Evolutionary conservation across 495 filamentous ascomycete species (phyloP).

Genomic region (Talaromyces borbonicus): DNA sequence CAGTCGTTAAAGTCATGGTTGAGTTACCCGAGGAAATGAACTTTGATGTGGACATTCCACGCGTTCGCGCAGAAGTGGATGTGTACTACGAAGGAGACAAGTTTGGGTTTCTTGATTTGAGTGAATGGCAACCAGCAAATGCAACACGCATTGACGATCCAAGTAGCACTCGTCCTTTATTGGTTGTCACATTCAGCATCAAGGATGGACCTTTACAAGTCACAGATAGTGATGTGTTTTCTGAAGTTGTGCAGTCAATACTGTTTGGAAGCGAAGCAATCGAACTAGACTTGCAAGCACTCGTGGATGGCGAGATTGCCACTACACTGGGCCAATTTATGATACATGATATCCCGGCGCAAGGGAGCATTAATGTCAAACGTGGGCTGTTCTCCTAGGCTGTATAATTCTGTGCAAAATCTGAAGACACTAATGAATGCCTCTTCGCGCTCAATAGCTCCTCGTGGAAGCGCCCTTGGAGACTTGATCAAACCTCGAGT

Average conservation of each 20-base stretch:
- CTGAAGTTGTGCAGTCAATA: slow-evolving; percentile 61
- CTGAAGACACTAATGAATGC: slow-evolving; percentile 9
- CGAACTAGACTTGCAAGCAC: slow-evolving; percentile 61
- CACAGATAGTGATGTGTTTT: slow-evolving; percentile 65
- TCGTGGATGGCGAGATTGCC: slow-evolving; percentile 69
- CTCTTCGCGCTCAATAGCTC: slow-evolving; percentile 17
- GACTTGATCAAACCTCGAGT: slow-evolving; percentile 48
- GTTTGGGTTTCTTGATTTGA: slow-evolving; percentile 66
- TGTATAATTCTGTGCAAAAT: slow-evolving; percentile 3
- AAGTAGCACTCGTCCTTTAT: slow-evolving; percentile 40
- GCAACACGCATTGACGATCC: slow-evolving; percentile 55
- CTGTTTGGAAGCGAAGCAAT: slow-evolving; percentile 60
- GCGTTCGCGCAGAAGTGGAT: slow-evolving; percentile 64
- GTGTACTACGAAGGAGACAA: slow-evolving; percentile 65
- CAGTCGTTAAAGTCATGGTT: slow-evolving; percentile 66
- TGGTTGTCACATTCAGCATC: slow-evolving; percentile 65
- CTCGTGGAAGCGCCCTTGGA: slow-evolving; percentile 38
- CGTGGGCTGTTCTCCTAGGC: slow-evolving; percentile 48
- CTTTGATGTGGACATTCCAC: slow-evolving; percentile 64
- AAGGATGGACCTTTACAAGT: slow-evolving; percentile 71
- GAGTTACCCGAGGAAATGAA: slow-evolving; percentile 76
- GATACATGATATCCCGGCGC: slow-evolving; percentile 70
- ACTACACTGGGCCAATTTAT: slow-evolving; percentile 71
- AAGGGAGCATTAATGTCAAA: slow-evolving; percentile 80
- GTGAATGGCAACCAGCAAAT: slow-evolving; percentile 75